Evolutionary conservation across 129 eudicot genomes (phyloP), one percentile per base, ranked within the genome.

Genomic region (Artemisia argyi): DNA sequence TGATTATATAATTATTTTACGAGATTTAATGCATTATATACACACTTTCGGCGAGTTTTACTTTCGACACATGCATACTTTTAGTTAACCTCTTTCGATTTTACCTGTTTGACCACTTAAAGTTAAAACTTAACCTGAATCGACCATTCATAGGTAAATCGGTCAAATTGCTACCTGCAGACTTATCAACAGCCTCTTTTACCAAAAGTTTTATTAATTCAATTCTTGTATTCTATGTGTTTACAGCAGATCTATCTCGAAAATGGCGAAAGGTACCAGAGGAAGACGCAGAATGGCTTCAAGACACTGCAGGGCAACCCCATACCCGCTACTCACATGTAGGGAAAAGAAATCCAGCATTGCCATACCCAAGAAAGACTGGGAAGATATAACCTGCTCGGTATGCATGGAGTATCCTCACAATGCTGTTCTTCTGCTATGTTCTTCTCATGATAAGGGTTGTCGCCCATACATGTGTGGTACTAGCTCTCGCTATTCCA

Each of bases 381-480:
- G 85, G 85, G 96, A 86, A 83, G 96, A 92, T 46, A 89, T 91
- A 1, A 92, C 86, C 20, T 92, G 98, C 70, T 89, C 96, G 0
- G 96, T 92, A 17, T 92, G 98, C 88, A 92, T 92, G 94, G 98
- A 92, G 70, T 80, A 78, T 67, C 98, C 98, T 51, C 98, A 92
- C 79, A 92, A 92, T 59, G 98, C 98, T 30, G 98, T 92, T 55
- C 96, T 92, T 60, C 96, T 92, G 71, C 54, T 92, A 14, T 92
- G 98, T 57, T 86, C 98, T 80, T 92, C 96, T 3, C 92, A 92
- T 14, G 89, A 89, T 54, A 92, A 92, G 70, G 98, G 98, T 63
- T 92, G 98, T 63, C 96, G 98, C 28, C 98, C 98, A 49, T 92
- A 92, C 82, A 92, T 92, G 98, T 92, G 98, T 64, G 95, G 96